Evolutionary conservation across 176 grass and related monocot species (phyloP).

Genomic region (Olyra latifolia): DNA sequence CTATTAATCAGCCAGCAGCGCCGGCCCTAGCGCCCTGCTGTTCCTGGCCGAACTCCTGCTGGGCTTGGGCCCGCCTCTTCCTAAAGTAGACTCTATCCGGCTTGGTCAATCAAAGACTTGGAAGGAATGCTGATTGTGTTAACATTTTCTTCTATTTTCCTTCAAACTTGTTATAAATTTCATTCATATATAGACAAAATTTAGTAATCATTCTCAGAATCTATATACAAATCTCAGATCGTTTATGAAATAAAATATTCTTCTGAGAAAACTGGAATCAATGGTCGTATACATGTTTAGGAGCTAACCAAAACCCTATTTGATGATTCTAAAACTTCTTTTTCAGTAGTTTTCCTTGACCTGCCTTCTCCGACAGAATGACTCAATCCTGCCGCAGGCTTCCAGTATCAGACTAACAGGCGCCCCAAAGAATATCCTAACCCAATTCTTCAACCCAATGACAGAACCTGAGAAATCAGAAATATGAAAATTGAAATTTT

Average conservation of each 20-base stretch:
- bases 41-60: too few relatives aligned
- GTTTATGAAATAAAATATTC: background rate
- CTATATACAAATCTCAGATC: conserved; percentile 31
- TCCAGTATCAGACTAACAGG: conserved; percentile 52
- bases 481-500: background rate
- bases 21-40: too few relatives aligned
- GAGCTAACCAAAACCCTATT: conserved; percentile 29
- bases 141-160: background rate
- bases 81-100: too few relatives aligned
- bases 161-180: background rate
- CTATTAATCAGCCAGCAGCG: too few relatives aligned
- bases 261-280: background rate
- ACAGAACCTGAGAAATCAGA: conserved; percentile 60
- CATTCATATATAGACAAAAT: background rate
- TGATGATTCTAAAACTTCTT: conserved; percentile 9
- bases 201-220: conserved; percentile 2
- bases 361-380: conserved; percentile 61
- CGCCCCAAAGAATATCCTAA: conserved; percentile 83
- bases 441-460: conserved; percentile 88
- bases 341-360: conserved; percentile 41
- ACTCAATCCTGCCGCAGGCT: conserved; percentile 76
- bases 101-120: too few relatives aligned
- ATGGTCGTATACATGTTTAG: background rate
- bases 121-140: background rate
- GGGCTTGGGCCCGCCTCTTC: too few relatives aligned